Evolutionary conservation across 208 protist species (phyloP), one percentile per base, ranked within the genome.

Genomic region (Leishmania braziliensis): DNA sequence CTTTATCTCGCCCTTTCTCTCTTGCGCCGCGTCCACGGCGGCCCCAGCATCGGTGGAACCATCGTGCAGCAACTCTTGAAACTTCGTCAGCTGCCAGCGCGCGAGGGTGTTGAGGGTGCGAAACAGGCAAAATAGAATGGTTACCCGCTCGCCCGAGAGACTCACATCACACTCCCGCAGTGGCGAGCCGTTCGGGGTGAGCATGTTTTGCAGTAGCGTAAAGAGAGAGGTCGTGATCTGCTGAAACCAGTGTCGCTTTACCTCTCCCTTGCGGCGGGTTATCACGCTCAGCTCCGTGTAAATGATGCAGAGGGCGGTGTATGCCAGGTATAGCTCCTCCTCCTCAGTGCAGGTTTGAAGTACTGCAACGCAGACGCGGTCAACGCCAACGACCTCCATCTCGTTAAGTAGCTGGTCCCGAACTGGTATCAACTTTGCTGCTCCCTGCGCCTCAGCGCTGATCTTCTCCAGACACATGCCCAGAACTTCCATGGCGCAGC

Each of bases 51-150:
- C 74, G 39, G 75, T 70, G 9, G 71, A 48, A 33, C 68, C 33
- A 79, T 93, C 94, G 69, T 91, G 91, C 72, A 95, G 78, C 46
- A 97, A 65, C 54, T 89, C 88, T 75, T 97, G 94, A 68, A 95
- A 86, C 39, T 79, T 81, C 43, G 85, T 83, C 26, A 97, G 84
- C n/a, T 91, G 80, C 91, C 91, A 95, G 33, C 94, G 86, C n/a
- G 94, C 89, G 36, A 97, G 86, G 26, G 83, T 92, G 83, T 95
- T 95, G 56, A 97, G 83, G 16, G 86, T 83, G 60, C 90, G 89
- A 60, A 97, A 92, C 26, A 89, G 78, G 77, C 87, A 88, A 79
- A 95, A 97, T 20, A 97, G 73, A 36, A 97, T 85, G 8, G 85
- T 86, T 29, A 90, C 84, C 9, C 88, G 88, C 43, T 81, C 84